Conservation (phyloP, 345 rosid genomes). For the Citrus maxima region DNA sequence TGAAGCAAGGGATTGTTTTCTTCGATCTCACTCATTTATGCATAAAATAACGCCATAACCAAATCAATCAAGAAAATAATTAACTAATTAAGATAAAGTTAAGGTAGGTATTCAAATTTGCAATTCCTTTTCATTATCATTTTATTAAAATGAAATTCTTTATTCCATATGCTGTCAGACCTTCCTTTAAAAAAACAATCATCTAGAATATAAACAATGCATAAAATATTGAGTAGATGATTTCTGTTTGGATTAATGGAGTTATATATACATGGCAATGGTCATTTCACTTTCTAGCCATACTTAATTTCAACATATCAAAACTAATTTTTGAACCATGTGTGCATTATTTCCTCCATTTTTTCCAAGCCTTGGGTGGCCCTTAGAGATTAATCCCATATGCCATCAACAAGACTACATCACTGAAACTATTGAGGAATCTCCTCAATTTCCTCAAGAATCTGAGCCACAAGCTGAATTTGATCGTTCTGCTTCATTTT, state of each 20-base stretch:
- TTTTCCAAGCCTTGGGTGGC: neutral
- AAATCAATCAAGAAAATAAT: no score
- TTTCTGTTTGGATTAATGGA: neutral
- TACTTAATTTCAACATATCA: neutral
- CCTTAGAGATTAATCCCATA: neutral
- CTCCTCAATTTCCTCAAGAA: neutral
- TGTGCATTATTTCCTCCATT: neutral
- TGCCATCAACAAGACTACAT: neutral
- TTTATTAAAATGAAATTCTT: no score
- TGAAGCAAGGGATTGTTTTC: no score
- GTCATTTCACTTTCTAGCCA: neutral
- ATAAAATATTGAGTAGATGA: neutral
- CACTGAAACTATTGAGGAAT: neutral
- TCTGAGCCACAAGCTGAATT: neutral
- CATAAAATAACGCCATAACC: no score
- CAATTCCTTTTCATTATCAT: no score
- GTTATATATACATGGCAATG: neutral
- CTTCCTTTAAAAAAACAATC: no score
- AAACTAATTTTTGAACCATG: neutral
- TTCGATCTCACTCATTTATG: no score
- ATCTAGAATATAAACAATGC: neutral
- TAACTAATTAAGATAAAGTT: neutral
- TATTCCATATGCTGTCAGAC: neutral
- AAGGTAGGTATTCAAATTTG: no score
- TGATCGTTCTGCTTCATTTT: neutral